Conservation (phyloP, 164 flowering plant species). For the Sedum album region DNA sequence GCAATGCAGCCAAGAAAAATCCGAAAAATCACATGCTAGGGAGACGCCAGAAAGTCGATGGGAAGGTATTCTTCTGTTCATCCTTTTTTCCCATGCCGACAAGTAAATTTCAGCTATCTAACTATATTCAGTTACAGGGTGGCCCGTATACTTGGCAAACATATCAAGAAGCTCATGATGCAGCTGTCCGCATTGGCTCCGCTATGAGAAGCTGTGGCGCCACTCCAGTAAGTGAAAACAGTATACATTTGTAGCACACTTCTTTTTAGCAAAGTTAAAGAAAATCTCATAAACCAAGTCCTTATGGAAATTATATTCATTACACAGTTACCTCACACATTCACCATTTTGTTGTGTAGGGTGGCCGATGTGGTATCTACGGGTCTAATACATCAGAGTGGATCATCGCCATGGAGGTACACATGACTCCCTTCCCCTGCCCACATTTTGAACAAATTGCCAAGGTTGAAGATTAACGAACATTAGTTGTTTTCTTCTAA, state of each 20-base stretch:
- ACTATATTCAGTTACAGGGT: conserved; percentile 27
- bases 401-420: conserved; percentile 90
- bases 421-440: neutral
- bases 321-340: neutral
- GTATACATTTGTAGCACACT: neutral
- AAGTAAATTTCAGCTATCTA: neutral
- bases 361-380: conserved; percentile 82
- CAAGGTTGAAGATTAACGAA: neutral
- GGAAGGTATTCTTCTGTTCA: conserved; percentile 37
- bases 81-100: neutral
- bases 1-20: conserved; percentile 46
- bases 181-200: conserved; percentile 57
- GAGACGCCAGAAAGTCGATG: conserved; percentile 46
- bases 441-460: neutral
- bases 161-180: conserved; percentile 62
- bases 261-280: neutral
- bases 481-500: conserved; percentile 6
- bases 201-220: conserved; percentile 61
- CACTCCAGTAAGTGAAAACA: conserved; percentile 51
- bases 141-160: conserved; percentile 76
- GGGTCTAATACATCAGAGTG: conserved; percentile 90
- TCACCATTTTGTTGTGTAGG: conserved; percentile 25
- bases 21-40: conserved; percentile 67
- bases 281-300: neutral
- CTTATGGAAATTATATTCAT: neutral